These are phyloP conservation scores for Alternaria postmessia DNA, from an alignment of 2,329 filamentous ascomycete species.

Conservation along the genomic window DNA sequence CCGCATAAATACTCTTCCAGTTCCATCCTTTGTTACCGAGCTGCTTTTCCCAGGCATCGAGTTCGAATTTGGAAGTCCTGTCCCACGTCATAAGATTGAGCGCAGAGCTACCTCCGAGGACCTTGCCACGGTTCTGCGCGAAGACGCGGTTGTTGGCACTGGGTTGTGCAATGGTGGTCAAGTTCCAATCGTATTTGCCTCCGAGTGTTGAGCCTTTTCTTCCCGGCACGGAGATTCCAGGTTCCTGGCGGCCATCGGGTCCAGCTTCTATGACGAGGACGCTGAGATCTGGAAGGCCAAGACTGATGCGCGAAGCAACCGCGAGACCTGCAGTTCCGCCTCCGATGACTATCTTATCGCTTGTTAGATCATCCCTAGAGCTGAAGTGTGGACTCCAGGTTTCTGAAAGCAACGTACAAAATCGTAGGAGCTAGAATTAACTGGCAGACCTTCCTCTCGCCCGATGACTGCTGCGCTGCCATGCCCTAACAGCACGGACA, in stretches of 20 bases:
- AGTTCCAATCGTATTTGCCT: slow-evolving; percentile 49
- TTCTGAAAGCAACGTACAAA: slow-evolving; percentile 6
- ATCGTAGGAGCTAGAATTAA: slow-evolving; percentile 6
- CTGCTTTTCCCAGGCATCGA: slow-evolving; percentile 41
- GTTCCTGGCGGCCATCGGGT: slow-evolving; percentile 40
- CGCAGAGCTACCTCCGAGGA: slow-evolving; percentile 59
- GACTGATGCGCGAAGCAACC: slow-evolving; percentile 43
- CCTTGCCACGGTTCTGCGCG: slow-evolving; percentile 56
- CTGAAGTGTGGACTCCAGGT: too few relatives aligned
- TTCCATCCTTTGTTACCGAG: slow-evolving; percentile 46
- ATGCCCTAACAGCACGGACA: slow-evolving; percentile 10
- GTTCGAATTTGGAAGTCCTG: slow-evolving; percentile 39
- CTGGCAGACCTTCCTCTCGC: not conserved
- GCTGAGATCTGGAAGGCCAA: slow-evolving; percentile 34
- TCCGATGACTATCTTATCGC: slow-evolving; percentile 27
- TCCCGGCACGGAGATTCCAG: slow-evolving; percentile 37
- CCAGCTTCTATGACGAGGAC: slow-evolving; percentile 40
- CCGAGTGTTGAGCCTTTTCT: slow-evolving; percentile 40
- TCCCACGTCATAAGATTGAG: slow-evolving; percentile 54
- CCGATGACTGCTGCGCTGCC: slow-evolving; percentile 5
- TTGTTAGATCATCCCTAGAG: not conserved
- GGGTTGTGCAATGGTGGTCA: slow-evolving; percentile 55
- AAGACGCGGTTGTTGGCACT: slow-evolving; percentile 53
- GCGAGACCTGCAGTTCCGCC: slow-evolving; percentile 43
- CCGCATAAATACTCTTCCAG: slow-evolving; percentile 41